phyloP scores from a whole-genome alignment of 345 rosid species.

The Mallotus nudiflorus region DNA sequence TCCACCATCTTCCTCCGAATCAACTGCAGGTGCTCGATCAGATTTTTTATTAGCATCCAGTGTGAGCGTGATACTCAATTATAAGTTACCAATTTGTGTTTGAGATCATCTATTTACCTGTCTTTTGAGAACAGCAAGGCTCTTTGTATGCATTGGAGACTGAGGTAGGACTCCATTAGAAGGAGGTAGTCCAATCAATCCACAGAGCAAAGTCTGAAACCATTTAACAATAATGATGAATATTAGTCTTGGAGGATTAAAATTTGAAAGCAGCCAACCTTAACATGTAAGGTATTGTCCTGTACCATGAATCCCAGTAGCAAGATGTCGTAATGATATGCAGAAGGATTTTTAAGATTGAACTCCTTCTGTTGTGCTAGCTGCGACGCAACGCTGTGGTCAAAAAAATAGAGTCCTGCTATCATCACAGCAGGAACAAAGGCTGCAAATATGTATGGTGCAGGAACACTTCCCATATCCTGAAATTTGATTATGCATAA shows the following conservation, averaged over 20 bases:
- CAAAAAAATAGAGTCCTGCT: slow-evolving; percentile 80
- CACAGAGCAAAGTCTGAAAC: slow-evolving; percentile 76
- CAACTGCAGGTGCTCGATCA: slow-evolving; percentile 35
- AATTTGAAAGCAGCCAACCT: neutral
- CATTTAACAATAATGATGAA: slow-evolving; percentile 1
- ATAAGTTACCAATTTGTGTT: neutral
- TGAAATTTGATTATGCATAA: slow-evolving; percentile 25
- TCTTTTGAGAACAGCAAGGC: slow-evolving; percentile 72
- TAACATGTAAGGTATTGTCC: neutral
- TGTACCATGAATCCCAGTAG: slow-evolving; percentile 69
- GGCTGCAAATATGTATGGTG: slow-evolving; percentile 62
- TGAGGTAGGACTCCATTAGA: slow-evolving; percentile 93
- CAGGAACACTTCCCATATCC: slow-evolving; percentile 77
- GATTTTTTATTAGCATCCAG: slow-evolving; percentile 4
- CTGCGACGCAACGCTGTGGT: slow-evolving; percentile 82
- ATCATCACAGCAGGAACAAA: slow-evolving; percentile 78
- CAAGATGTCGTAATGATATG: slow-evolving; percentile 76
- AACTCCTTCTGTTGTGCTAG: slow-evolving; percentile 86
- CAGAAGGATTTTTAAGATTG: slow-evolving; percentile 77
- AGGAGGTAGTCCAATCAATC: slow-evolving; percentile 79
- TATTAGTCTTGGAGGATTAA: neutral
- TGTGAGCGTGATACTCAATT: neutral
- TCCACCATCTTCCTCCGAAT: slow-evolving; percentile 67
- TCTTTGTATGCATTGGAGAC: slow-evolving; percentile 93
- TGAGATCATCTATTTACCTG: slow-evolving; percentile 41